These are phyloP conservation scores for Mortierella sp. DNA, from an alignment of 371 early-diverging fungal species.

Conservation along the genomic window DNA sequence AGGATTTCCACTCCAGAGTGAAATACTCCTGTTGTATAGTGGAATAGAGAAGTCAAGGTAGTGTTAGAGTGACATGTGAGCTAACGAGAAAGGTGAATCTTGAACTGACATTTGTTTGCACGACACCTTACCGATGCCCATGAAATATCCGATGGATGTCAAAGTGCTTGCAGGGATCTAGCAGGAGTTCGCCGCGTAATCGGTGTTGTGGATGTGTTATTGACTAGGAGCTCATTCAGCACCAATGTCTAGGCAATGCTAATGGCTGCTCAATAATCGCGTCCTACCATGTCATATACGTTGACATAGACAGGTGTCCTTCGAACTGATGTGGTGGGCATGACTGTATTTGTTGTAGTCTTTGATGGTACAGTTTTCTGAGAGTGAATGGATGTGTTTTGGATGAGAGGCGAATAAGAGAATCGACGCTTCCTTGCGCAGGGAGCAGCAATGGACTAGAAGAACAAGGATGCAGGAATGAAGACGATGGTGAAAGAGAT, in stretches of 20 bases:
- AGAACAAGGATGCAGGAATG: too few relatives aligned
- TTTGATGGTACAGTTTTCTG: too few relatives aligned
- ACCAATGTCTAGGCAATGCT: background rate
- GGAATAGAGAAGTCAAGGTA: background rate
- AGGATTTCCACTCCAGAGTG: conserved; percentile 74
- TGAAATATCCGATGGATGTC: conserved; percentile 62
- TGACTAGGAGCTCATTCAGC: background rate
- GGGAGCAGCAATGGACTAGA: too few relatives aligned
- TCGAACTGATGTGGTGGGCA: conserved; percentile 31
- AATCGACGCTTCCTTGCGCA: too few relatives aligned
- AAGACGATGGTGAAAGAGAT: too few relatives aligned
- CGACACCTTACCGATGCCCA: conserved; percentile 65
- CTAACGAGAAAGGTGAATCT: background rate
- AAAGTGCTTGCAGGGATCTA: conserved; percentile 66
- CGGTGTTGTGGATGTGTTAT: background rate
- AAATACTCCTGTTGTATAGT: conserved; percentile 59
- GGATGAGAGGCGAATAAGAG: too few relatives aligned
- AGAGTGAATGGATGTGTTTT: too few relatives aligned
- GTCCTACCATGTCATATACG: conserved; percentile 69
- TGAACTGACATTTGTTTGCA: background rate
- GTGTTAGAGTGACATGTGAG: background rate
- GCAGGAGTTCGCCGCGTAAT: background rate
- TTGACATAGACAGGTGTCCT: conserved; percentile 60
- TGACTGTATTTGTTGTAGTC: background rate
- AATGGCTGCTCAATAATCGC: too few relatives aligned